Evolutionary conservation across 2,329 filamentous ascomycete species (phyloP).

Genomic region (Cercospora berteroae): DNA sequence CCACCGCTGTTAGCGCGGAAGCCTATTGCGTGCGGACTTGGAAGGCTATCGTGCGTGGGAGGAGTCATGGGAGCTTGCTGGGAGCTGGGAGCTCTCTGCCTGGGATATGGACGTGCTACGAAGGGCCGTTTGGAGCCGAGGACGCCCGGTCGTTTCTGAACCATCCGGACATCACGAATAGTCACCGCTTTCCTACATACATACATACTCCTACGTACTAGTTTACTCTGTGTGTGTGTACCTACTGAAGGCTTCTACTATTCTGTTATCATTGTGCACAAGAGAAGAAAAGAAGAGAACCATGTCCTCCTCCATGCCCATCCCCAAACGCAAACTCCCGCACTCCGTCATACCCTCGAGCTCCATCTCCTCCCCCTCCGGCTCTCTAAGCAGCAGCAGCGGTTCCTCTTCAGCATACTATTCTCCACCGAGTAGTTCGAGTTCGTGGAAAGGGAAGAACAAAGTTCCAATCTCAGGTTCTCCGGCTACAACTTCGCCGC

Average conservation of each 20-base stretch:
- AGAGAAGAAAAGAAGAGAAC: slow-evolving; percentile 13
- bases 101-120: background rate
- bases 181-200: background rate
- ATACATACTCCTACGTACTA: background rate
- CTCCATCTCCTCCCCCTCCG: background rate
- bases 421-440: slow-evolving; percentile 7
- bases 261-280: background rate
- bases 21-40: background rate
- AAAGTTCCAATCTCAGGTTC: slow-evolving; percentile 10
- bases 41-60: background rate
- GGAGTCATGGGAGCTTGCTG: background rate
- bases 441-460: slow-evolving; percentile 23
- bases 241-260: background rate
- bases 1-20: background rate
- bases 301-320: slow-evolving; percentile 70
- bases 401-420: background rate
- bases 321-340: slow-evolving; percentile 55
- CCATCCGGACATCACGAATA: background rate
- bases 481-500: background rate
- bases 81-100: background rate
- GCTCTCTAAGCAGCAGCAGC: background rate
- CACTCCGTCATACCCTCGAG: slow-evolving; percentile 46
- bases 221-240: background rate
- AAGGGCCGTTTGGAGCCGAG: background rate
- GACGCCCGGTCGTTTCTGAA: background rate